These are phyloP conservation scores for Allantophomopsis lycopodina DNA, from an alignment of 2,329 filamentous ascomycete species.

Conservation along the genomic window DNA sequence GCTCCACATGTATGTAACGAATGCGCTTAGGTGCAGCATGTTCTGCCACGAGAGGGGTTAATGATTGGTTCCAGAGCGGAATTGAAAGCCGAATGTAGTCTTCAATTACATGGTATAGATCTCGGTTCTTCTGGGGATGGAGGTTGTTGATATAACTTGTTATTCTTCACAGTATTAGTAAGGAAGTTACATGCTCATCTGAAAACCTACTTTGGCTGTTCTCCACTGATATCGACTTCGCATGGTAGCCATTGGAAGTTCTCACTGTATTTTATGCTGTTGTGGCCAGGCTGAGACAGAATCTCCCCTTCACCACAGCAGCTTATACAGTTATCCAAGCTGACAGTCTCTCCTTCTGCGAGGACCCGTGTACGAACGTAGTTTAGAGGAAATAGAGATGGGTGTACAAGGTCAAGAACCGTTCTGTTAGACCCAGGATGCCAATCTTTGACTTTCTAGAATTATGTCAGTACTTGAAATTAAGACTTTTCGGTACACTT, in stretches of 20 bases:
- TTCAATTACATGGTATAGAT: constrained; percentile 24
- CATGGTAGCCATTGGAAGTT: constrained; percentile 30
- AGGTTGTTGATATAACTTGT: constrained; percentile 30
- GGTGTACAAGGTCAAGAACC: constrained; percentile 50
- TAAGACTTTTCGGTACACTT: too few species aligned
- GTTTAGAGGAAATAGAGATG: constrained; percentile 46
- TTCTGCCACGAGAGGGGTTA: constrained; percentile 4
- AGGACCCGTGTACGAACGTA: constrained; percentile 33
- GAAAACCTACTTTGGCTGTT: constrained; percentile 6
- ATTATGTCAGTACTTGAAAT: too few species aligned
- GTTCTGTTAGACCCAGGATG: constrained; percentile 41
- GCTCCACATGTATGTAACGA: constrained; percentile 4
- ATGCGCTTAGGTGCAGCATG: neutral
- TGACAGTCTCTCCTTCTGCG: constrained; percentile 8
- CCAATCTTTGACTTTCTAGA: constrained; percentile 34
- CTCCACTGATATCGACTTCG: constrained; percentile 19
- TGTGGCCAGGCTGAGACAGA: constrained; percentile 1
- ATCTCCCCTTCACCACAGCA: constrained; percentile 15
- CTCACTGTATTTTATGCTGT: constrained; percentile 3
- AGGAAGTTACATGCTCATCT: neutral
- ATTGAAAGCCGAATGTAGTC: constrained; percentile 18
- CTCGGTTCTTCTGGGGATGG: constrained; percentile 20
- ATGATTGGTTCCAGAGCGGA: constrained; percentile 20
- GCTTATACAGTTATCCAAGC: constrained; percentile 11
- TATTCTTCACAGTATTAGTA: constrained; percentile 17